Evolutionary conservation across 768 basidiomycete species (phyloP), one percentile per base, ranked within the genome.

Genomic region (Tephrocybe rancida): DNA sequence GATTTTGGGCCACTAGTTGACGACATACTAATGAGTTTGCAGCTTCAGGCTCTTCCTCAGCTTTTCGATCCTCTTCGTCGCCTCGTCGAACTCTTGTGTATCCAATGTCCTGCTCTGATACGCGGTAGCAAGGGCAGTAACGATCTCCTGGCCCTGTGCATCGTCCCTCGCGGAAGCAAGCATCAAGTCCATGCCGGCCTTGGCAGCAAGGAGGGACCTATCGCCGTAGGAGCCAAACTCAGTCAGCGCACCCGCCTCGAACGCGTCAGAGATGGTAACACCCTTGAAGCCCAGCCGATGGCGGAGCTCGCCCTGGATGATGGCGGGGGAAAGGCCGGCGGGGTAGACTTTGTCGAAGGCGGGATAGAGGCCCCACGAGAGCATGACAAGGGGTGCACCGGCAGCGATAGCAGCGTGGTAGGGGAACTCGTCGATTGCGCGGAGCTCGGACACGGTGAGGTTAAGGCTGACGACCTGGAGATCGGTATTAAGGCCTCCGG

Each of bases 161-260:
- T 32, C 48, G 22, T 46, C 38, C 18, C 54, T 44, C 26, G 42
- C 54, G 21, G 54, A 41, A 5, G 54, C 54, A 25, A 55, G 42
- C 21, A 55, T 48, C 34, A 55, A 38, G 30, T 55, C 54, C 54
- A 55, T 49, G 6, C 54, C 54, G 10, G 54, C 54, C 6, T 27
- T 43, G 10, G 38, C 42, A 21, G 54, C 54, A 18, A 50, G 27
- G 27, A 55, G 37, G n/a, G 48, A 32, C 34, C 54, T 55, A 8
- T 55, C 38, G 19, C 34, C 48, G n/a, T 49, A 13, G 43, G 30
- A 45, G 21, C 54, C 54, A 44, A 35, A 55, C 18, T 42, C 27
- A n/a, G 14, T 16, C 25, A 55, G n/a, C 8, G 43, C 48, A 2
- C 43, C 54, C 1, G 55, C 55, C 11, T 56, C 55, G 18, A 51